These are phyloP conservation scores for Immersiella caudata DNA, from an alignment of 495 filamentous ascomycete species.

Conservation along the genomic window DNA sequence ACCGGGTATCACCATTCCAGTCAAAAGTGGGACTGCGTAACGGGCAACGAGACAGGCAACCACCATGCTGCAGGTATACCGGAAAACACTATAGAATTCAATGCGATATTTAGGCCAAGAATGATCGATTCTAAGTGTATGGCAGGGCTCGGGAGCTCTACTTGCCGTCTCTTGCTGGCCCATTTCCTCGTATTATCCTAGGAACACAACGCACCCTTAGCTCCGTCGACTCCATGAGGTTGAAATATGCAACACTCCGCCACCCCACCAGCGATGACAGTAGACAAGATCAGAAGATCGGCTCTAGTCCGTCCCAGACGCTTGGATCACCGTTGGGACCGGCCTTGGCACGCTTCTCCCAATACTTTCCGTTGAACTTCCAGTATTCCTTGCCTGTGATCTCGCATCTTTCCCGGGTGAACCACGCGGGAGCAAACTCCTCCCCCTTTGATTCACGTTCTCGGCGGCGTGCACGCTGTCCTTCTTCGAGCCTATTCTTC, in stretches of 20 bases:
- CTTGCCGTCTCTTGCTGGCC: background rate
- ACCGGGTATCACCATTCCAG: background rate
- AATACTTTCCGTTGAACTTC: conserved; percentile 87
- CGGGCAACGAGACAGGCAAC: background rate
- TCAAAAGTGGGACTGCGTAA: background rate
- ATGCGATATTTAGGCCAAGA: background rate
- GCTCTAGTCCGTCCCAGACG: conserved; percentile 55
- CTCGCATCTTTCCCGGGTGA: conserved; percentile 67
- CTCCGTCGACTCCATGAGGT: background rate
- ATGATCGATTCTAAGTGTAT: background rate
- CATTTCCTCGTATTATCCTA: background rate
- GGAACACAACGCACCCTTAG: background rate
- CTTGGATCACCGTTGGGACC: conserved; percentile 45
- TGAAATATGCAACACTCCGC: conserved; percentile 3
- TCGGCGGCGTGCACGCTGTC: conserved; percentile 76
- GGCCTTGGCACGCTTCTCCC: conserved; percentile 66
- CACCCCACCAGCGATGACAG: background rate
- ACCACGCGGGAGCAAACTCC: conserved; percentile 85
- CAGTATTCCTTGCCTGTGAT: conserved; percentile 90
- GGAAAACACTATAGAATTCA: background rate
- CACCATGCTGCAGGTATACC: background rate
- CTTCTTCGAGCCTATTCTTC: conserved; percentile 95
- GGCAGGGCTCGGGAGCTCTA: background rate
- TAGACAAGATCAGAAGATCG: conserved; percentile 38
- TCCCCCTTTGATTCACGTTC: conserved; percentile 75